These are phyloP conservation scores for Gossypium australe DNA, from an alignment of 345 rosid genomes.

Conservation along the genomic window DNA sequence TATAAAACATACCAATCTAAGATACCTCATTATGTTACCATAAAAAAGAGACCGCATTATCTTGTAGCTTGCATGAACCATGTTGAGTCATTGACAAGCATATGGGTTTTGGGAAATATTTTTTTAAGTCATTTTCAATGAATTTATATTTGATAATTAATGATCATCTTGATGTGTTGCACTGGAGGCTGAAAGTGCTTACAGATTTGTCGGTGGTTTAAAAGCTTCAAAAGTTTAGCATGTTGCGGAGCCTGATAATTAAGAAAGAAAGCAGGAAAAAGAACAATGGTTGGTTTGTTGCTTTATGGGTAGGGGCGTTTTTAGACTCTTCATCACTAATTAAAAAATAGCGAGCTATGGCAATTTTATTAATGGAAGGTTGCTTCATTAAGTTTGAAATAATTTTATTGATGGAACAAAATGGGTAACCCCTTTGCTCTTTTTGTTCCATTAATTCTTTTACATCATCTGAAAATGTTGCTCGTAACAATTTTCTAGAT, in stretches of 20 bases:
- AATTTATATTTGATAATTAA: neutral
- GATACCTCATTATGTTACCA: too few relatives aligned
- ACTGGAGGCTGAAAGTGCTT: neutral
- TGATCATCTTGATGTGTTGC: neutral
- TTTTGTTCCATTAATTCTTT: neutral
- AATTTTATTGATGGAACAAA: too few relatives aligned
- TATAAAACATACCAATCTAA: neutral
- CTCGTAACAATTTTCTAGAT: neutral
- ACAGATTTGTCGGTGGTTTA: neutral
- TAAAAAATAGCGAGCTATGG: too few relatives aligned
- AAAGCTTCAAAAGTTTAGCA: neutral
- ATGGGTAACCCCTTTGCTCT: neutral
- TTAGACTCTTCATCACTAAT: too few relatives aligned
- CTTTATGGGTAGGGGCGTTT: neutral
- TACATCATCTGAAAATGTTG: neutral
- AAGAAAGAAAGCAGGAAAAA: neutral
- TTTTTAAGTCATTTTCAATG: neutral
- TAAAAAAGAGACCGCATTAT: too few relatives aligned
- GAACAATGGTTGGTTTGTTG: neutral
- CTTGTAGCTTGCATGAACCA: neutral
- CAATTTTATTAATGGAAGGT: too few relatives aligned
- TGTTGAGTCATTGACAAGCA: neutral
- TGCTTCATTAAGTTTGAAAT: too few relatives aligned
- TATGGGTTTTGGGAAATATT: neutral
- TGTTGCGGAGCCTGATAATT: neutral